Percentiles rank a stretch among this genome's conserved stretches.
These are phyloP conservation scores for Zizania palustris DNA, from an alignment of 202 grass and related monocot species.

Conservation along the genomic window DNA sequence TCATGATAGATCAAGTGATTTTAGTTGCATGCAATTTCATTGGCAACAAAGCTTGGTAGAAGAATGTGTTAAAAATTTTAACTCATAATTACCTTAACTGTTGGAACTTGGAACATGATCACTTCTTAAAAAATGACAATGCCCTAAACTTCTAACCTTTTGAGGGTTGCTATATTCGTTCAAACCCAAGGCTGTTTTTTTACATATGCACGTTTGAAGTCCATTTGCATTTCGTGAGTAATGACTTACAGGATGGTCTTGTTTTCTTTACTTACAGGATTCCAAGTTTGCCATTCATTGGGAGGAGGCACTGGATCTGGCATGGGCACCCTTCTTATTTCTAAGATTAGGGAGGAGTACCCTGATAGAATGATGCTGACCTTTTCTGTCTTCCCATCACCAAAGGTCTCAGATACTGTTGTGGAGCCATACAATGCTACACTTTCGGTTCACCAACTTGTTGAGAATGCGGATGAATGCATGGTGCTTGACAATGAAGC, in stretches of 20 bases:
- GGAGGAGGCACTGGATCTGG: constrained; percentile 96
- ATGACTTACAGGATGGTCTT: constrained; percentile 13
- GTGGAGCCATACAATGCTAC: constrained; percentile 95
- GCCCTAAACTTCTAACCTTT: constrained; percentile 18
- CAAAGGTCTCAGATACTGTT: constrained; percentile 91
- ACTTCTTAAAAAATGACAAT: neutral
- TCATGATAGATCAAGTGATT: neutral
- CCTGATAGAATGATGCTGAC: constrained; percentile 97
- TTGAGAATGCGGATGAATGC: constrained; percentile 93
- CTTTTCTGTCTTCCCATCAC: constrained; percentile 92
- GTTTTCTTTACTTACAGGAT: constrained; percentile 59
- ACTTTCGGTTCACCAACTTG: constrained; percentile 91
- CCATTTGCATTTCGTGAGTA: neutral
- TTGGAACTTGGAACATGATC: neutral
- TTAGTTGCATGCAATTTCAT: constrained; percentile 14
- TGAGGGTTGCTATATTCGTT: neutral
- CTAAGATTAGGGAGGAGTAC: constrained; percentile 95
- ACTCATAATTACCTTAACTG: neutral
- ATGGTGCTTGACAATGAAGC: constrained; percentile 98
- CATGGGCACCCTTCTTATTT: constrained; percentile 96
- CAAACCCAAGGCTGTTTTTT: neutral
- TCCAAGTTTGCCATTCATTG: constrained; percentile 97
- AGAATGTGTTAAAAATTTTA: neutral
- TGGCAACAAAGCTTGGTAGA: neutral
- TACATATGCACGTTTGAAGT: neutral